Conservation (phyloP, 73 alveolate genomes). For the Durusdinium trenchii region DNA sequence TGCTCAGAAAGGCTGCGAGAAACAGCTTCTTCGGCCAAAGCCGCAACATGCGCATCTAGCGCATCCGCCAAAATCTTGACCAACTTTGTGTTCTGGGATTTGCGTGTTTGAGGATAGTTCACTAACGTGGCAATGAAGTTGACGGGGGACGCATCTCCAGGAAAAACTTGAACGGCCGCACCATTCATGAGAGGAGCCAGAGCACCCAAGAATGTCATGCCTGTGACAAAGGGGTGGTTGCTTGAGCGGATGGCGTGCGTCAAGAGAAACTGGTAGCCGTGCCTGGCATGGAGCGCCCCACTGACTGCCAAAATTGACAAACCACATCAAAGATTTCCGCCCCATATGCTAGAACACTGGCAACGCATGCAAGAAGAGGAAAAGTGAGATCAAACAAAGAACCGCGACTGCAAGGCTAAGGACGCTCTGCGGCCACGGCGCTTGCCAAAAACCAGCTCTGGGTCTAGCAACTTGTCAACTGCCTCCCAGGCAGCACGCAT, state of each 20-base stretch:
- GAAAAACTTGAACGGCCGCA: constrained; percentile 5
- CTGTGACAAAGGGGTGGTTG: constrained; percentile 42
- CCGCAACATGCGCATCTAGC: background rate
- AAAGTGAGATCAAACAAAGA: too few species aligned
- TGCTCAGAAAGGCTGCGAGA: background rate
- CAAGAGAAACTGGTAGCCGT: constrained; percentile 12
- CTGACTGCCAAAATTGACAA: too few species aligned
- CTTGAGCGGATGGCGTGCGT: constrained; percentile 29
- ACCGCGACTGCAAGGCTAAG: background rate
- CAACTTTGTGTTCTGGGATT: constrained; percentile 27
- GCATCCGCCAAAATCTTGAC: background rate
- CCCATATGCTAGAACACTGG: too few species aligned
- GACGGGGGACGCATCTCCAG: background rate
- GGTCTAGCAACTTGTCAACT: background rate
- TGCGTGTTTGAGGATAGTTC: constrained; percentile 28
- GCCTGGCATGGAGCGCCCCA: too few species aligned
- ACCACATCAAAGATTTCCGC: too few species aligned
- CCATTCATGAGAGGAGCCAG: constrained; percentile 27
- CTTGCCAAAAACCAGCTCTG: background rate
- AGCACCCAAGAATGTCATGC: background rate
- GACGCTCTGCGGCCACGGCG: background rate
- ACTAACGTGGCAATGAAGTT: background rate
- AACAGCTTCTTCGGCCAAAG: background rate
- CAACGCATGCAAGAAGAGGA: too few species aligned
- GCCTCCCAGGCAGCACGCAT: constrained; percentile 4